A percentile compares a stretch with the other conserved stretches of the same genome.
phyloP scores from a whole-genome alignment of 495 filamentous ascomycete species.

The Talaromyces stipitatus region DNA sequence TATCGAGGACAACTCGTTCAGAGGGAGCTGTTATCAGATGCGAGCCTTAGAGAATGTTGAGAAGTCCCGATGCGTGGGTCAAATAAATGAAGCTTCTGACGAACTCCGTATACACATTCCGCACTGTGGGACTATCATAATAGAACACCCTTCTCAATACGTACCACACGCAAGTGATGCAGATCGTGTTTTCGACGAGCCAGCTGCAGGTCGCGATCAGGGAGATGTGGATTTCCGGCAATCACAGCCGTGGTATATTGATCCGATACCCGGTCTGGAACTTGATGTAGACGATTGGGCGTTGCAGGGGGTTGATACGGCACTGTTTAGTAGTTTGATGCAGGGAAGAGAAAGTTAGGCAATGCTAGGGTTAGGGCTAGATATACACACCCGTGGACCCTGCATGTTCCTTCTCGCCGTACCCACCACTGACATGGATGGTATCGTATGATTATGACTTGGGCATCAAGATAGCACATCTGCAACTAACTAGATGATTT shows the following conservation, averaged over 20 bases:
- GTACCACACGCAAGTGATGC: background rate
- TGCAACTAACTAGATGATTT: background rate
- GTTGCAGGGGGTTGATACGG: slow-evolving; percentile 21
- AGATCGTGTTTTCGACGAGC: background rate
- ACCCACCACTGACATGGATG: background rate
- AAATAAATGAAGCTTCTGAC: slow-evolving; percentile 7
- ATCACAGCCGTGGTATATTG: background rate
- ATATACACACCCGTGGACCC: background rate
- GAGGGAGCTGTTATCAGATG: slow-evolving; percentile 1
- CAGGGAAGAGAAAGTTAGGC: no score
- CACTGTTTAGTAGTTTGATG: slow-evolving; percentile 19
- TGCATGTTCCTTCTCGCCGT: background rate
- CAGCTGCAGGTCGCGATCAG: background rate
- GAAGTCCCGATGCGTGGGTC: slow-evolving; percentile 1
- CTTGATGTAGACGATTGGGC: slow-evolving; percentile 16
- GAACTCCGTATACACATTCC: slow-evolving; percentile 21
- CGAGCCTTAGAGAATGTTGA: background rate
- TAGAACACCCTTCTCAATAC: slow-evolving; percentile 5
- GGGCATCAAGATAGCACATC: background rate
- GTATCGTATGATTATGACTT: background rate
- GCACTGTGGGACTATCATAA: slow-evolving; percentile 23
- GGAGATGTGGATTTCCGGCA: background rate
- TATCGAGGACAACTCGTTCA: slow-evolving; percentile 23
- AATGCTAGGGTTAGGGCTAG: background rate
- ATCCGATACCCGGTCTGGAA: slow-evolving; percentile 7